These are phyloP conservation scores for Pleurotus tuoliensis DNA, from an alignment of 768 basidiomycete species.

Conservation along the genomic window DNA sequence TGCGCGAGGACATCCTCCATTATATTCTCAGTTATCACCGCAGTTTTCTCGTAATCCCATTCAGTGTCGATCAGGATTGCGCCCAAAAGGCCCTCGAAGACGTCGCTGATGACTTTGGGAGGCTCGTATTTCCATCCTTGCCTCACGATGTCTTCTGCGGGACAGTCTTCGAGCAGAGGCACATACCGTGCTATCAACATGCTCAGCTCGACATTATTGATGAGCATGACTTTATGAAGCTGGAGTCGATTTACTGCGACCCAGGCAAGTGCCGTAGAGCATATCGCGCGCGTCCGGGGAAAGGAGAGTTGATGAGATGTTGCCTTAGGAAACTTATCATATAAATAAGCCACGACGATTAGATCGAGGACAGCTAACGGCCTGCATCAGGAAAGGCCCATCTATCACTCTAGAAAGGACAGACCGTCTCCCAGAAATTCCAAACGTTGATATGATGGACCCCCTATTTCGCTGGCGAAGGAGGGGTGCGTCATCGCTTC, in stretches of 20 bases:
- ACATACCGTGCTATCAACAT: slow-evolving; percentile 59
- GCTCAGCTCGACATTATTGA: slow-evolving; percentile 66
- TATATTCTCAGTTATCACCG: slow-evolving; percentile 52
- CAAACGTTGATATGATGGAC: slow-evolving; percentile 75
- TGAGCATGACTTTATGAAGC: slow-evolving; percentile 67
- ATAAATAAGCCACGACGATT: slow-evolving; percentile 70
- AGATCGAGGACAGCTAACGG: slow-evolving; percentile 63
- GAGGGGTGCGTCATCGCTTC: slow-evolving; percentile 89
- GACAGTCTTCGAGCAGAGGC: slow-evolving; percentile 51
- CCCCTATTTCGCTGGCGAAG: slow-evolving; percentile 44
- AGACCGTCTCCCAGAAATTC: slow-evolving; percentile 90
- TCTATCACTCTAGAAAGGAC: slow-evolving; percentile 16
- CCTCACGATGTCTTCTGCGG: slow-evolving; percentile 58
- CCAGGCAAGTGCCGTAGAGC: slow-evolving; percentile 67
- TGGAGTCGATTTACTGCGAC: slow-evolving; percentile 61
- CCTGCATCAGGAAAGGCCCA: slow-evolving; percentile 8
- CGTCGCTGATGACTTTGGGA: slow-evolving; percentile 81
- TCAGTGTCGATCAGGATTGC: slow-evolving; percentile 80
- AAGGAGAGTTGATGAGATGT: slow-evolving; percentile 76
- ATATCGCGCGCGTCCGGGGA: slow-evolving; percentile 68
- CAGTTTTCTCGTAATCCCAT: slow-evolving; percentile 68
- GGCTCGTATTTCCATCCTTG: slow-evolving; percentile 81
- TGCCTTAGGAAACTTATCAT: slow-evolving; percentile 61
- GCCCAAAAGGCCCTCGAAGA: slow-evolving; percentile 81
- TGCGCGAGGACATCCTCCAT: slow-evolving; percentile 66